Conservation (phyloP, 2,329 filamentous ascomycete species). For the Pseudocercospora eumusae region DNA sequence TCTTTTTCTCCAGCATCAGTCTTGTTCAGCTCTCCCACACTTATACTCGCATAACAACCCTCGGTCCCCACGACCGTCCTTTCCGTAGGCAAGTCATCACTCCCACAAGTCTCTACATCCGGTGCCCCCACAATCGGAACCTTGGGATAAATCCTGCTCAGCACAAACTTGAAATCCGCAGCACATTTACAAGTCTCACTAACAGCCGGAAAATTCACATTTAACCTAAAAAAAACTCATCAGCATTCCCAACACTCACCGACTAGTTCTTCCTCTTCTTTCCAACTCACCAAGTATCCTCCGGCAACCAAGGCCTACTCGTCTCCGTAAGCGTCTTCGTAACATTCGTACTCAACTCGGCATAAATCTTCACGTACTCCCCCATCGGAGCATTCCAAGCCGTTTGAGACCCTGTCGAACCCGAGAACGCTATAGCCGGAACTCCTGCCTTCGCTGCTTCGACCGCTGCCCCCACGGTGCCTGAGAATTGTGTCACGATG, state of each 20-base stretch:
- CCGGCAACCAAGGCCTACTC: slow-evolving; percentile 64
- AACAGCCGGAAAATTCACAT: slow-evolving; percentile 67
- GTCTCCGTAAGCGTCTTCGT: slow-evolving; percentile 57
- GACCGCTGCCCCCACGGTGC: slow-evolving; percentile 66
- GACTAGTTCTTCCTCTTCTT: too few relatives aligned
- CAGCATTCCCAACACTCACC: not conserved
- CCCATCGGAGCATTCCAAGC: slow-evolving; percentile 57
- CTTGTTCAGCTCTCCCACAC: slow-evolving; percentile 63
- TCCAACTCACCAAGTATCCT: slow-evolving; percentile 49
- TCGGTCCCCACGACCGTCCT: slow-evolving; percentile 51
- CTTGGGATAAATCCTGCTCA: slow-evolving; percentile 60
- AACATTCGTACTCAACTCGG: slow-evolving; percentile 61
- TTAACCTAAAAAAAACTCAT: slow-evolving; percentile 49
- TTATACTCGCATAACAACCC: slow-evolving; percentile 65
- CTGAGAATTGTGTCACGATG: slow-evolving; percentile 59
- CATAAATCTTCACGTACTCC: slow-evolving; percentile 61
- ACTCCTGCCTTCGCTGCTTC: slow-evolving; percentile 60
- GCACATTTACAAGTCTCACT: slow-evolving; percentile 53
- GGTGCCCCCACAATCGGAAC: slow-evolving; percentile 39
- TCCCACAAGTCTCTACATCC: slow-evolving; percentile 62
- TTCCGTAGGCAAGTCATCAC: slow-evolving; percentile 60
- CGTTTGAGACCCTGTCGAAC: slow-evolving; percentile 52
- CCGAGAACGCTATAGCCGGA: slow-evolving; percentile 69
- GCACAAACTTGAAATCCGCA: slow-evolving; percentile 62
- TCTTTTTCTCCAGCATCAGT: slow-evolving; percentile 55